Conservation (phyloP, 2,329 filamentous ascomycete species). For the Colletotrichum sublineola region DNA sequence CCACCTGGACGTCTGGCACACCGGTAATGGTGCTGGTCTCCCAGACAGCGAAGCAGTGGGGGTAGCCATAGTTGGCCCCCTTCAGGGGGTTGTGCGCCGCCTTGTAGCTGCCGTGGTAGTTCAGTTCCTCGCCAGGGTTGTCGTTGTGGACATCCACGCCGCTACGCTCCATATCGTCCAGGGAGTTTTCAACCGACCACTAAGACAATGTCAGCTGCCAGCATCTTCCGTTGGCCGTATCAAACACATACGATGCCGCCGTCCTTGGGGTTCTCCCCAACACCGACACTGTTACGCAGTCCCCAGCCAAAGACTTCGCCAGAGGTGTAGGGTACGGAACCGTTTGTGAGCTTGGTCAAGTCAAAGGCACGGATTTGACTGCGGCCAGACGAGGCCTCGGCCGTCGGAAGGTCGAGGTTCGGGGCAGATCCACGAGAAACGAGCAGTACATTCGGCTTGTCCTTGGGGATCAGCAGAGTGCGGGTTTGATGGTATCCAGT, state of each 20-base stretch:
- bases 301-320: slow-evolving; percentile 74
- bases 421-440: slow-evolving; percentile 74
- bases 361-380: slow-evolving; percentile 75
- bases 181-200: slow-evolving; percentile 78
- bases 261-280: slow-evolving; percentile 70
- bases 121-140: slow-evolving; percentile 81
- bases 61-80: slow-evolving; percentile 47
- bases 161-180: slow-evolving; percentile 72
- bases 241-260: slow-evolving; percentile 57
- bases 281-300: slow-evolving; percentile 78
- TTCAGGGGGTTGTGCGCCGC: slow-evolving; percentile 50
- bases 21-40: slow-evolving; percentile 60
- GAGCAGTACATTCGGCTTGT: slow-evolving; percentile 68
- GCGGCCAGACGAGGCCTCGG: slow-evolving; percentile 66
- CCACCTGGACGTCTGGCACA: slow-evolving; percentile 56
- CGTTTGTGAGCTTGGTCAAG: slow-evolving; percentile 49
- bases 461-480: slow-evolving; percentile 73
- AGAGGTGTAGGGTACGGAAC: slow-evolving; percentile 61
- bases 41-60: slow-evolving; percentile 72
- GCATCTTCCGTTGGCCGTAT: too few species aligned
- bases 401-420: slow-evolving; percentile 72
- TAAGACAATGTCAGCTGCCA: slow-evolving; percentile 7
- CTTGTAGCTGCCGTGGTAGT: slow-evolving; percentile 74
- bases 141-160: slow-evolving; percentile 73
- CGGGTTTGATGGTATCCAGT: slow-evolving; percentile 73